These are phyloP conservation scores for Retiboletus flavoniger DNA, from an alignment of 1,284 basidiomycete genomes.

Conservation along the genomic window DNA sequence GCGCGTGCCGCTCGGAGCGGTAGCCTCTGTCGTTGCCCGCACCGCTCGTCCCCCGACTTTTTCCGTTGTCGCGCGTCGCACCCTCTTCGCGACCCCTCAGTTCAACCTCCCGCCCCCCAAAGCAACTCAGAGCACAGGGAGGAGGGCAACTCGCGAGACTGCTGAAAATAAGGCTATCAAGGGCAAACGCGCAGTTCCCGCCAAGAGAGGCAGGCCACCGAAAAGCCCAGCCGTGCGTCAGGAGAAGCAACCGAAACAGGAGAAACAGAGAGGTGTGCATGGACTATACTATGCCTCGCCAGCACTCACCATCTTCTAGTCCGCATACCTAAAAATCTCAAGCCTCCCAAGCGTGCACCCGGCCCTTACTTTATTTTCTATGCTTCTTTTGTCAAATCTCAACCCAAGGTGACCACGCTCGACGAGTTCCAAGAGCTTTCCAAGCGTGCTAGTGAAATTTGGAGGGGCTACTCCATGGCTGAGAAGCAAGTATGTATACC, in stretches of 20 bases:
- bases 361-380: constrained; percentile 27
- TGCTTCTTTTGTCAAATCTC: constrained; percentile 15
- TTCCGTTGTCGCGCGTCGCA: constrained; percentile 22
- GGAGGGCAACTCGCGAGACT: constrained; percentile 3
- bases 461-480: constrained; percentile 23
- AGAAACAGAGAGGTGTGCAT: constrained; percentile 15
- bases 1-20: neutral
- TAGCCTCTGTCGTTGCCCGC: constrained; percentile 1
- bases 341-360: constrained; percentile 30
- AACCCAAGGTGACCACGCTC: neutral
- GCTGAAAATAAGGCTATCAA: neutral
- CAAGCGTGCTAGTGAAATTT: constrained; percentile 23
- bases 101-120: constrained; percentile 7
- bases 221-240: constrained; percentile 4
- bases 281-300: neutral
- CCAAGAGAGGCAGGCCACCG: constrained; percentile 13
- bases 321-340: constrained; percentile 20
- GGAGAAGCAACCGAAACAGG: neutral
- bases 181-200: constrained; percentile 25
- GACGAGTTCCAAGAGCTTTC: constrained; percentile 3
- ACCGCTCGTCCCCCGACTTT: neutral
- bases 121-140: neutral
- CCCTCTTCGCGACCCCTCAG: constrained; percentile 26
- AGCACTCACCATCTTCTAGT: constrained; percentile 8
- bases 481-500: constrained; percentile 29